Base-by-base conservation (phyloP, 352 stramenopile genomes). In the Thalassiosira tumida region DNA sequence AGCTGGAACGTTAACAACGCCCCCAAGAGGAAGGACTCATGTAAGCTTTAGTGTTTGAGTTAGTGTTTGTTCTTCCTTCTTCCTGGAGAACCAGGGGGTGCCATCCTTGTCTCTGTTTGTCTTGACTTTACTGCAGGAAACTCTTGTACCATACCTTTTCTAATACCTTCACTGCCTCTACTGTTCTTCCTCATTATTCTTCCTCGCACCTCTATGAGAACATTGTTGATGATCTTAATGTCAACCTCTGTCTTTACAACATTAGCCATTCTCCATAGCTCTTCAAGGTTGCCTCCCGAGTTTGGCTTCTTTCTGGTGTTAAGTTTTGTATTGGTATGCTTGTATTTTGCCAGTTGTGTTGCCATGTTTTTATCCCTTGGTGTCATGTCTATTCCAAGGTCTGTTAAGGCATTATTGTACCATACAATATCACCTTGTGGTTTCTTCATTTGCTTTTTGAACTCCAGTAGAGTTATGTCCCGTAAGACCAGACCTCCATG, bases 301-400 rank as follows among this genome's bases (percentile, higher is more conserved):
- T 21, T 59, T 59, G 10, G 47, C 47, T 59, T 59, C 21, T 59
- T 59, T 59, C 47, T 59, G 47, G 47, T 21, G 21, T 59, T 59
- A n/a, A n/a, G n/a, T 59, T 59, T 59, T 59, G 47, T 59, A 59
- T 59, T 21, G 47, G 47, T 59, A 59, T 59, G 10, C 47, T 59
- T 59, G 47, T 59, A 59, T 59, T 59, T 59, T 59, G 47, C 47
- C 47, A 59, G 47, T 59, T 59, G 47, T 59, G 47, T 21, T 59
- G 47, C 47, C 47, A 59, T 59, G 47, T 59, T 59, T 59, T 59
- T 59, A 59, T 59, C 47, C 47, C 47, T 59, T 59, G 47, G 47
- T 59, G 47, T 59, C 47, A 59, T 59, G 47, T 59, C 47, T 59
- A 59, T 59, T 59, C 47, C 47, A 59, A 59, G 47, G 10, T 59